Conservation (phyloP, 768 basidiomycete genomes). For the Glaciozyma martinii region DNA sequence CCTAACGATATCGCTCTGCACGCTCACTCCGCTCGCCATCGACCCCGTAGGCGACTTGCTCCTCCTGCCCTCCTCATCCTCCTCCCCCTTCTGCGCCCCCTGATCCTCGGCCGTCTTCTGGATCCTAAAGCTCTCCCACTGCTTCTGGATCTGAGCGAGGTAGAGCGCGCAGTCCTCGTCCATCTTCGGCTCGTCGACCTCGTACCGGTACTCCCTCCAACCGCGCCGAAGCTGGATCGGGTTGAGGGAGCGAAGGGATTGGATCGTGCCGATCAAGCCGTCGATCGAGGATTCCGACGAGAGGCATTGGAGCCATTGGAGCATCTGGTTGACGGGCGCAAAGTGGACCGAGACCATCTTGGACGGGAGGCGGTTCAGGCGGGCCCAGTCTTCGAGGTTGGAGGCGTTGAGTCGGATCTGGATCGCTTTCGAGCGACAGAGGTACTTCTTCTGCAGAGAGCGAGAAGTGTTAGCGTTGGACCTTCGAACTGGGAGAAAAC, state of each 20-base stretch:
- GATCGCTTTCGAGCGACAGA: slow-evolving; percentile 82
- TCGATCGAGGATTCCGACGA: slow-evolving; percentile 83
- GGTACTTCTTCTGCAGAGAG: slow-evolving; percentile 82
- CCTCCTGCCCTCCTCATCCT: background rate
- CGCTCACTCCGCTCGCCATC: slow-evolving; percentile 42
- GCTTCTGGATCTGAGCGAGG: slow-evolving; percentile 85
- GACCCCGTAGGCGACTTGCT: background rate
- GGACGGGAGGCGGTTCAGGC: slow-evolving; percentile 64
- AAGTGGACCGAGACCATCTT: slow-evolving; percentile 68
- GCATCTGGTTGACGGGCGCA: slow-evolving; percentile 68
- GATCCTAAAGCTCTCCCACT: slow-evolving; percentile 63
- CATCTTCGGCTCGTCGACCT: slow-evolving; percentile 86
- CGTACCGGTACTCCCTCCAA: slow-evolving; percentile 73
- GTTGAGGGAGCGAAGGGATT: slow-evolving; percentile 75
- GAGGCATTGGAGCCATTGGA: slow-evolving; percentile 76
- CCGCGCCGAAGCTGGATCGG: slow-evolving; percentile 94
- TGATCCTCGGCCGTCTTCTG: slow-evolving; percentile 16
- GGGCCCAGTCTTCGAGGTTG: slow-evolving; percentile 84
- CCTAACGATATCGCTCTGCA: slow-evolving; percentile 58
- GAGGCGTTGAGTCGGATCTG: slow-evolving; percentile 83
- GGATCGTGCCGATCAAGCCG: slow-evolving; percentile 78
- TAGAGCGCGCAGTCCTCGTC: slow-evolving; percentile 93
- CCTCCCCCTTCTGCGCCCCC: background rate
- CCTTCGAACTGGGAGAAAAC: background rate
- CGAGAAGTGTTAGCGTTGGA: slow-evolving; percentile 41